Percentiles rank a stretch among this genome's conserved stretches.
Conservation (phyloP, 495 filamentous ascomycete genomes). For the Letharia lupina region DNA sequence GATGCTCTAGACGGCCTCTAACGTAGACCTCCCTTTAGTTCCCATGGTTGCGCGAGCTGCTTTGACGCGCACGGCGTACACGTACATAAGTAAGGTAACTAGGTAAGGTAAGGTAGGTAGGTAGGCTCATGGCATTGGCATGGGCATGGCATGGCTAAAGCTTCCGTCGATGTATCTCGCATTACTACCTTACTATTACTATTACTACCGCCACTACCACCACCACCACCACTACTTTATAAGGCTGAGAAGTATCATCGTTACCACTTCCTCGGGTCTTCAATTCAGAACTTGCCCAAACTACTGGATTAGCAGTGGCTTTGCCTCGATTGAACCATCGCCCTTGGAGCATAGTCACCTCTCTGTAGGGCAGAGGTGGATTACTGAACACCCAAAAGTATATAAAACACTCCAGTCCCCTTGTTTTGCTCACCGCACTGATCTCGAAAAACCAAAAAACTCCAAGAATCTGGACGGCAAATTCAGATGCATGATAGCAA, state of each 20-base stretch:
- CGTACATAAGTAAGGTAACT: not conserved
- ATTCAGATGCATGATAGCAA: not conserved
- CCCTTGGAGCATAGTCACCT: not conserved
- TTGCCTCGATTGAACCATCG: not conserved
- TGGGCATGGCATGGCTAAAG: not conserved
- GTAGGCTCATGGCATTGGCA: too few species aligned
- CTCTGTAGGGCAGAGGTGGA: not conserved
- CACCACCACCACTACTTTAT: not conserved
- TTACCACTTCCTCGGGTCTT: not conserved
- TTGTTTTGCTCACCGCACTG: not conserved
- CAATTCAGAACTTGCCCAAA: not conserved
- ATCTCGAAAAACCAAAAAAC: not conserved
- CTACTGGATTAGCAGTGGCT: not conserved
- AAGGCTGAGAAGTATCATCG: not conserved
- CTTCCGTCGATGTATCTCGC: not conserved
- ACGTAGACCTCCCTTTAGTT: not conserved
- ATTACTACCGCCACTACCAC: not conserved
- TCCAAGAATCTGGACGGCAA: not conserved
- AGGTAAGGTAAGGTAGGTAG: too few species aligned
- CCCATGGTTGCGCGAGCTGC: slow-evolving; percentile 1
- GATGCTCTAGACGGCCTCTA: not conserved
- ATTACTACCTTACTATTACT: too few species aligned
- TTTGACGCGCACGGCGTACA: slow-evolving; percentile 1
- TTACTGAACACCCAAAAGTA: not conserved
- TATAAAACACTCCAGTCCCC: not conserved